Evolutionary conservation across 805 yeast species (phyloP), one percentile per base, ranked within the genome.

Genomic region (Myxozyma neglecta): DNA sequence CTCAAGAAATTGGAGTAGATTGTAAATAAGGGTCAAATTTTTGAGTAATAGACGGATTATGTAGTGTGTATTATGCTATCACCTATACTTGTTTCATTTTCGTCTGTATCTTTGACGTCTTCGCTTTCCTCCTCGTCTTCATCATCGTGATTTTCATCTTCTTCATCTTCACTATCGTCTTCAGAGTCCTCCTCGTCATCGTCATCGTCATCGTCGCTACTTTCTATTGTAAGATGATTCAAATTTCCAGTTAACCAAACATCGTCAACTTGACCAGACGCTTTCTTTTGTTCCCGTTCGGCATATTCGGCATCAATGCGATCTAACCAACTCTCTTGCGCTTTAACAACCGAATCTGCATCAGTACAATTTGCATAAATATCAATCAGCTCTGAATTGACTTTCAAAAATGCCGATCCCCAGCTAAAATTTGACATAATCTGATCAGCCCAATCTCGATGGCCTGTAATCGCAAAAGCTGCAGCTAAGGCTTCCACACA

Each of bases 401-500:
- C 84, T 56, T 87, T 85, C 69, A 94, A 75, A 69, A 94, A 94
- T 0, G 89, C 86, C n/a, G 83, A 82, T 1, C 99, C 99, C 97
- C 97, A 94, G 0, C 96, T 86, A 71, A 94, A 94, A 71, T 92
- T 85, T 52, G 84, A 80, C 64, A 94, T 75, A 16, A 93, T 79
- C 63, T 83, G 81, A 20, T 80, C 82, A 0, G 99, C 98, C 96
- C 96, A 90, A 66, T 92, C 97, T 48, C 77, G 77, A 67, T 85
- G 92, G 0, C 97, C 98, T 1, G 91, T 93, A 60, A 94, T 92
- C 1, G 96, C 96, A 71, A 94, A 88, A 70, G 97, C 90, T 0
- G 99, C 98, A 1, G 99, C 99, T 44, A 94, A 77, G 0, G 99
- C 99, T 73, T 94, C 99, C 6, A 90, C 99, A 74, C 99, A 94